These are phyloP conservation scores for Penicillium palitans DNA, from an alignment of 2,329 filamentous ascomycete species.

Conservation along the genomic window DNA sequence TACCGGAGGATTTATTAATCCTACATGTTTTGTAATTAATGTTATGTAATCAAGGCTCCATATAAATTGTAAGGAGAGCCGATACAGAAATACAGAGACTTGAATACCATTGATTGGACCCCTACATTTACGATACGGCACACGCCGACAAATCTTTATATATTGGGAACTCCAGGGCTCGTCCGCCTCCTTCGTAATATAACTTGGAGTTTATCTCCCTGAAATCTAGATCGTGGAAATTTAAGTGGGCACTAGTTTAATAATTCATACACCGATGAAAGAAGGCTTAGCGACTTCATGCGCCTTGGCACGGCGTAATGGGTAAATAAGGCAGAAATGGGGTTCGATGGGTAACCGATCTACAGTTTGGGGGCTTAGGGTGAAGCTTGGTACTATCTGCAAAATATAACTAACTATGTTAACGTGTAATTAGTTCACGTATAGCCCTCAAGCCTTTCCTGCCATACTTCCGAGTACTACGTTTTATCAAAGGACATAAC, in stretches of 20 bases:
- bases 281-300: not conserved
- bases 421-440: not conserved
- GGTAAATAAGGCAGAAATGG: not conserved
- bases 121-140: too few species aligned
- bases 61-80: too few species aligned
- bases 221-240: not conserved
- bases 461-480: not conserved
- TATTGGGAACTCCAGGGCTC: too few species aligned
- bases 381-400: not conserved
- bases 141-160: too few species aligned
- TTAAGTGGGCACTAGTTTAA: not conserved
- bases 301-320: not conserved
- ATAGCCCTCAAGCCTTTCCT: not conserved
- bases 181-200: not conserved
- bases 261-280: not conserved
- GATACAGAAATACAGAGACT: too few species aligned
- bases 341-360: not conserved
- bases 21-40: too few species aligned
- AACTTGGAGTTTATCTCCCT: not conserved
- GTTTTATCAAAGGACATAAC: not conserved
- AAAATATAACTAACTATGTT: not conserved
- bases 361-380: not conserved
- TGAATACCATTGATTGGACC: too few species aligned
- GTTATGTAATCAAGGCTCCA: too few species aligned
- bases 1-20: too few species aligned